Percentiles rank a stretch among this genome's conserved stretches.
Conservation (phyloP, 805 yeast species). For the Metschnikowia peoriensis region DNA sequence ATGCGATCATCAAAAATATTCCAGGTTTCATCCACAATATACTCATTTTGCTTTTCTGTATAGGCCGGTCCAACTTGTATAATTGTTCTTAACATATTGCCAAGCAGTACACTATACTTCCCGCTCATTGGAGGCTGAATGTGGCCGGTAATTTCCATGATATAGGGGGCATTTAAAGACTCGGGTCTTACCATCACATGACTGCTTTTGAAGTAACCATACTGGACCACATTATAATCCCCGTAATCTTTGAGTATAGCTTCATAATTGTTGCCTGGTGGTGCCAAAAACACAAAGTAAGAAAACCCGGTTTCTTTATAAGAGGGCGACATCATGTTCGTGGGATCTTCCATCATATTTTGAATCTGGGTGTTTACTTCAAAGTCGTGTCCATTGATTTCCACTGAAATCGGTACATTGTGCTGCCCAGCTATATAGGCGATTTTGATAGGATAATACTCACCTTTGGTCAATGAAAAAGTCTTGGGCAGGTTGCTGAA, state of each 20-base stretch:
- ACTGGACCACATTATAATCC: neutral
- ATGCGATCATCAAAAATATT: neutral
- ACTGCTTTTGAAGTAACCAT: neutral
- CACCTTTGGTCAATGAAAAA: neutral
- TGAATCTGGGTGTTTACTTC: neutral
- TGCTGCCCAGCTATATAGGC: neutral
- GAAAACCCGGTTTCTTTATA: neutral
- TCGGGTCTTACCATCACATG: neutral
- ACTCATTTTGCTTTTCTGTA: neutral
- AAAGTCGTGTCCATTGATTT: neutral
- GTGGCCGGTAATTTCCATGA: neutral
- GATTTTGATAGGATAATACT: neutral
- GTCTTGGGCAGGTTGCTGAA: neutral
- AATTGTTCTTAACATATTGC: neutral
- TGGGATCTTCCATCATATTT: neutral
- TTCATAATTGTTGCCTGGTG: neutral
- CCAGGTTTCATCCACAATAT: neutral
- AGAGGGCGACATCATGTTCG: neutral
- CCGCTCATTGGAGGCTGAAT: neutral
- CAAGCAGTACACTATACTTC: neutral
- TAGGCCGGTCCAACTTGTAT: neutral
- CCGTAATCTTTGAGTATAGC: neutral
- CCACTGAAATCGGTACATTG: neutral
- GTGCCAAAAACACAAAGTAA: neutral
- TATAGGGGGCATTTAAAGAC: neutral